Percentiles rank a stretch among this genome's conserved stretches.
These are phyloP conservation scores for Zostera marina DNA, from an alignment of 116 monocot species.

Conservation along the genomic window DNA sequence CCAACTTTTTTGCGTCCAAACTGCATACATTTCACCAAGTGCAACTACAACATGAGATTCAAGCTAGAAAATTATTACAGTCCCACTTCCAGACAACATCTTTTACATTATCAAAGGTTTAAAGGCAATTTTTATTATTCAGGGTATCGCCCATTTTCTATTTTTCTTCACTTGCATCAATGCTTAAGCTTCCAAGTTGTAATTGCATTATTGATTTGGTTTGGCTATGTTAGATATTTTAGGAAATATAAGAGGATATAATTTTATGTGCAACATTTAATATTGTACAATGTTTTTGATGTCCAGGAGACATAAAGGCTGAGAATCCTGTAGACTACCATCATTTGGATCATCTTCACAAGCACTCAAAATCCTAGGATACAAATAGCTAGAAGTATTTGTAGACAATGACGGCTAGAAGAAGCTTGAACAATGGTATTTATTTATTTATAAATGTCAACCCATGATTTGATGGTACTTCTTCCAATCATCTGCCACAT, in stretches of 20 bases:
- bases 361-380: constrained; percentile 13
- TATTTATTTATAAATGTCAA: too few species aligned
- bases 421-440: background rate
- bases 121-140: background rate
- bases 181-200: background rate
- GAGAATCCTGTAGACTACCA: constrained; percentile 10
- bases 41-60: constrained; percentile 33
- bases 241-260: too few species aligned
- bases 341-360: constrained; percentile 25
- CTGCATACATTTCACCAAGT: constrained; percentile 45
- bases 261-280: too few species aligned
- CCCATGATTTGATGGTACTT: too few species aligned
- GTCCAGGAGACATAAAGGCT: constrained; percentile 32
- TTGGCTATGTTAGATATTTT: too few species aligned
- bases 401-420: too few species aligned
- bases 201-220: background rate
- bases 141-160: background rate
- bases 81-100: constrained; percentile 14
- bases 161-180: background rate
- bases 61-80: constrained; percentile 27
- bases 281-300: background rate
- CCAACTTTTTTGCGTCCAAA: constrained; percentile 34
- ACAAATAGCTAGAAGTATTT: too few species aligned
- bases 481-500: too few species aligned
- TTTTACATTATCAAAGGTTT: constrained; percentile 34